Conservation (phyloP, 2,329 filamentous ascomycete genomes). For the Pezicula carpinea region DNA sequence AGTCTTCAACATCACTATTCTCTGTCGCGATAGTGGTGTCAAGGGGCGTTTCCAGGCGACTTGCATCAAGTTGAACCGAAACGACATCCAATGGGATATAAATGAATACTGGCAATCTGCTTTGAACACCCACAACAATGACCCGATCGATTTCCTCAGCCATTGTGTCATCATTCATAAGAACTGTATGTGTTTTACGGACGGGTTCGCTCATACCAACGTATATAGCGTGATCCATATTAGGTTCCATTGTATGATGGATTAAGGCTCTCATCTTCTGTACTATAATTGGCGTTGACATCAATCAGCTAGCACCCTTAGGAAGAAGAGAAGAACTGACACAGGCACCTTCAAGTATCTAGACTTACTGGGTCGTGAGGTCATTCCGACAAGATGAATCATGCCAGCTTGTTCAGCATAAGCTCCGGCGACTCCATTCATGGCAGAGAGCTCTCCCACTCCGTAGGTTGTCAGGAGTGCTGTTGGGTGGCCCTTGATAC, state of each 20-base stretch:
- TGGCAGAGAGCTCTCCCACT: slow-evolving; percentile 49
- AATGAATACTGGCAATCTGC: slow-evolving; percentile 52
- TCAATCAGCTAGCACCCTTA: neutral
- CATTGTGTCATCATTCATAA: slow-evolving; percentile 57
- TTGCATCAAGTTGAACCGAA: slow-evolving; percentile 28
- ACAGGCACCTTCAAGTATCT: too few species aligned
- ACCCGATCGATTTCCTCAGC: slow-evolving; percentile 47
- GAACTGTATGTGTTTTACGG: slow-evolving; percentile 26
- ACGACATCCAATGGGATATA: slow-evolving; percentile 52
- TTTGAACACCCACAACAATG: slow-evolving; percentile 44
- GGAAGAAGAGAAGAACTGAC: too few species aligned
- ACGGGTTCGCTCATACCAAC: slow-evolving; percentile 38
- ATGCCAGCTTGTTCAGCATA: slow-evolving; percentile 52
- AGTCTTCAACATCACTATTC: slow-evolving; percentile 19
- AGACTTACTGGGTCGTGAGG: slow-evolving; percentile 15
- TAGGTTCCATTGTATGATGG: slow-evolving; percentile 53
- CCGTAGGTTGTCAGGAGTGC: slow-evolving; percentile 46
- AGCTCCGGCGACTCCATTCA: slow-evolving; percentile 55
- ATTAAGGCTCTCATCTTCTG: slow-evolving; percentile 40
- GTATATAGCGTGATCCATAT: slow-evolving; percentile 50
- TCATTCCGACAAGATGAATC: slow-evolving; percentile 50
- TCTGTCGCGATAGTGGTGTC: slow-evolving; percentile 19
- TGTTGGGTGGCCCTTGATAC: slow-evolving; percentile 40
- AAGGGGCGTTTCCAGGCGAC: slow-evolving; percentile 25
- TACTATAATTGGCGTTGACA: slow-evolving; percentile 18